These are phyloP conservation scores for Dothidotthia symphoricarpi DNA, from an alignment of 2,329 filamentous ascomycete genomes.

Conservation along the genomic window DNA sequence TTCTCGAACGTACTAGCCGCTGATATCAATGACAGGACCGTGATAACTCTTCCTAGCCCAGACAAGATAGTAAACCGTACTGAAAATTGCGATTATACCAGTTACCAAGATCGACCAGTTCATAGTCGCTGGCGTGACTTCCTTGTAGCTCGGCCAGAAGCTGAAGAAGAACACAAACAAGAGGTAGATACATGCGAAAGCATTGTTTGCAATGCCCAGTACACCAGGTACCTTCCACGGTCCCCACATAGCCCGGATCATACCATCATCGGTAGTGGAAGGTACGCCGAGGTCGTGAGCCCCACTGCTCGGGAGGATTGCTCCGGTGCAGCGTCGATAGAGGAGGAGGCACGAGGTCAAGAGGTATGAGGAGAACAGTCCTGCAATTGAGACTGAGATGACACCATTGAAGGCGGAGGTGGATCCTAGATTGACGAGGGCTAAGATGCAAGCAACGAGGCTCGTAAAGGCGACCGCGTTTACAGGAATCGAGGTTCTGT, in stretches of 20 bases:
- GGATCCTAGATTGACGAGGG: constrained; percentile 51
- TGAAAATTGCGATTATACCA: constrained; percentile 14
- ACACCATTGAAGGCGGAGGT: constrained; percentile 28
- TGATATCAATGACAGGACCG: constrained; percentile 28
- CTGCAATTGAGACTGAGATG: constrained; percentile 29
- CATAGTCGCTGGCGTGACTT: constrained; percentile 21
- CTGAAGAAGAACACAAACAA: constrained; percentile 30
- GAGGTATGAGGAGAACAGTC: constrained; percentile 29
- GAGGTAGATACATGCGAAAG: constrained; percentile 23
- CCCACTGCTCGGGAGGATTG: constrained; percentile 11
- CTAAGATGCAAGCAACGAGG: constrained; percentile 44
- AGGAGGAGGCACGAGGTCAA: constrained; percentile 22
- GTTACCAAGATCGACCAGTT: constrained; percentile 32
- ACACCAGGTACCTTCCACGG: constrained; percentile 22
- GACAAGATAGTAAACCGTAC: constrained; percentile 23
- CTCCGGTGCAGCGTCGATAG: constrained; percentile 26
- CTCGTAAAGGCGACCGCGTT: constrained; percentile 27
- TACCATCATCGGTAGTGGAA: constrained; percentile 6
- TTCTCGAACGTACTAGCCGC: not conserved
- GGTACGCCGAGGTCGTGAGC: constrained; percentile 1
- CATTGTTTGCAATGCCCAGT: constrained; percentile 23
- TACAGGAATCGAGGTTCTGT: constrained; percentile 37
- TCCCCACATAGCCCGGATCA: constrained; percentile 18
- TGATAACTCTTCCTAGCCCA: constrained; percentile 26
- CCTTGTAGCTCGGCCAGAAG: constrained; percentile 24